phyloP scores from a whole-genome alignment of 768 basidiomycete species.

The Mycena capillaripes region DNA sequence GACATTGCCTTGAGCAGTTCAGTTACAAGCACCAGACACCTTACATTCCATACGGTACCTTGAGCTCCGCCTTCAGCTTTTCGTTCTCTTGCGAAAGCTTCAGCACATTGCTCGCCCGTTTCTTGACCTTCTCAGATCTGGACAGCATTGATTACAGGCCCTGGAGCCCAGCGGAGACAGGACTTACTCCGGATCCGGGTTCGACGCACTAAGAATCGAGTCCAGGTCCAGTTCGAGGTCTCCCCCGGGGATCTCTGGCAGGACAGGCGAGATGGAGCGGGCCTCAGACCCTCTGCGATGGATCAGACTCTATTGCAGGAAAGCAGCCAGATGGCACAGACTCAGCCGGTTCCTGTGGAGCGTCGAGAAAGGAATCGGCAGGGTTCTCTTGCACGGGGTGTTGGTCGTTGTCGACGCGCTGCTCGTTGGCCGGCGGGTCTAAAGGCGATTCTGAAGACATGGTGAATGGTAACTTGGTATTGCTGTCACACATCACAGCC shows the following conservation, averaged over 20 bases:
- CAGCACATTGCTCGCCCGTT: conserved; percentile 83
- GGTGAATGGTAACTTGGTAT: background rate
- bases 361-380: conserved; percentile 33
- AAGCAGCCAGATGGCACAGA: conserved; percentile 43
- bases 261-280: conserved; percentile 42
- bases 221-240: conserved; percentile 59
- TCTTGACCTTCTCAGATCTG: conserved; percentile 68
- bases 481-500: background rate
- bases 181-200: conserved; percentile 62
- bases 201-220: conserved; percentile 55
- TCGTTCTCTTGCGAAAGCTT: conserved; percentile 86
- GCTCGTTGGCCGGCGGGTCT: conserved; percentile 3
- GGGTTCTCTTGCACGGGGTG: conserved; percentile 5
- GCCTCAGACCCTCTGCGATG: conserved; percentile 37
- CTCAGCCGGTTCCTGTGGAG: conserved; percentile 46
- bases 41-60: conserved; percentile 24
- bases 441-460: conserved; percentile 24
- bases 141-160: conserved; percentile 39
- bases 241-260: conserved; percentile 71
- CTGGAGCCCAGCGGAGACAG: conserved; percentile 36
- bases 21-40: background rate
- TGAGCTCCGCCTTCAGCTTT: conserved; percentile 81
- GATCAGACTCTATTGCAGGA: conserved; percentile 16
- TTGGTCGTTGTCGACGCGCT: conserved; percentile 17
- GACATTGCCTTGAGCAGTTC: conserved; percentile 65